Base-by-base conservation (phyloP, 306 rosid genomes). In the Dicorynia guianensis region DNA sequence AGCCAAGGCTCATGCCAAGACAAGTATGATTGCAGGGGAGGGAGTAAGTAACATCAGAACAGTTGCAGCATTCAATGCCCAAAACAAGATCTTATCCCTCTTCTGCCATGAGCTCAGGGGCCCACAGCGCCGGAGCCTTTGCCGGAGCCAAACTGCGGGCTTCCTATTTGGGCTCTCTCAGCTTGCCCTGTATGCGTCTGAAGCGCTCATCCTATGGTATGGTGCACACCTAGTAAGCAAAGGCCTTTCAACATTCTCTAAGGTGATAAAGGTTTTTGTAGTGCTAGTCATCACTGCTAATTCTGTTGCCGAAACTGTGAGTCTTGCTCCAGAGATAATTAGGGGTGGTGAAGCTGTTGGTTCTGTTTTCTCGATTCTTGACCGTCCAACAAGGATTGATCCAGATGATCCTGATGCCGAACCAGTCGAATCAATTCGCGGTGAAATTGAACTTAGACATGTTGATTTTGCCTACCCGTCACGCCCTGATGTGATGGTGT, bases 21-120 rank as follows among this genome's bases (percentile, higher is more conserved):
- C 99, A 1, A 95, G 99, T 72, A 95, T 95, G 99, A 95, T 95
- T 72, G 99, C 99, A 12, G 99, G 99, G 13, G 97, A 95, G 49
- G 99, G 99, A 73, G 99, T 95, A 55, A 95, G 99, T 85, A 95
- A 95, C 77, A 95, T 95, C 59, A 86, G 99, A 71, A 95, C 99
- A 0, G 99, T 95, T 44, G 97, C 99, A 9, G 99, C 99, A 46
- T 95, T 95, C 90, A 95, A 95, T 82, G 93, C 99, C 7, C 97
- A 95, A 50, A 81, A 84, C 79, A 95, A 95, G 85, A 86, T 95
- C 80, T 69, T 92, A 8, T 92, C 89, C 8, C 75, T 92, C 47
- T 95, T 95, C 44, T 72, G 91, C 76, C 81, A 92, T 0, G 97
- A 95, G 88, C 96, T 95, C 3, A 91, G 86, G 0, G 77, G 89